A percentile compares a stretch with the other conserved stretches of the same genome.
These are phyloP conservation scores for Vigna mungo DNA, from an alignment of 306 rosid species.

Conservation along the genomic window DNA sequence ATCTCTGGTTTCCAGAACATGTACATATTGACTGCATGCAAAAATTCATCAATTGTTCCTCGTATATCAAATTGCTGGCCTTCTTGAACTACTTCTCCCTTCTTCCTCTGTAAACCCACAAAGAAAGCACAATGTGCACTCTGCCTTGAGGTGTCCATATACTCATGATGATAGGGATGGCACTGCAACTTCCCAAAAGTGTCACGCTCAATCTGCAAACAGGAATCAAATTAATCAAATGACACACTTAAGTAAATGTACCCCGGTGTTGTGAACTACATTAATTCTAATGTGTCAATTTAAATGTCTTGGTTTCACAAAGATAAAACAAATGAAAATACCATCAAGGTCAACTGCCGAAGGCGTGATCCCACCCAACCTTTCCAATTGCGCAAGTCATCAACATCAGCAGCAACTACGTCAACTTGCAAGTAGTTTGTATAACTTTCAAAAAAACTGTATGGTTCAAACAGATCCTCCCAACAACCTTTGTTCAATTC, in stretches of 20 bases:
- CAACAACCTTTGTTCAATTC: conserved; percentile 72
- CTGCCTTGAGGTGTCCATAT: conserved; percentile 52
- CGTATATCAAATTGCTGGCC: conserved; percentile 70
- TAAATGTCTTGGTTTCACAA: background rate
- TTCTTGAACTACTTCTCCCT: conserved; percentile 62
- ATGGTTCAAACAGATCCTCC: conserved; percentile 81
- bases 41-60: conserved; percentile 56
- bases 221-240: conserved; percentile 13
- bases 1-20: conserved; percentile 65
- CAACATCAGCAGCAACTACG: conserved; percentile 78
- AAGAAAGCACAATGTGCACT: conserved; percentile 61
- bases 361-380: conserved; percentile 99
- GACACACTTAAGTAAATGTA: background rate
- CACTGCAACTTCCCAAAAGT: conserved; percentile 69
- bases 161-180: conserved; percentile 59
- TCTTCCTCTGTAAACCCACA: conserved; percentile 67
- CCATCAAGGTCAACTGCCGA: conserved; percentile 79
- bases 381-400: conserved; percentile 85
- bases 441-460: conserved; percentile 84
- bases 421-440: conserved; percentile 92
- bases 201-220: conserved; percentile 58
- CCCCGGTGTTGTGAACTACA: background rate
- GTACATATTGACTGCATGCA: conserved; percentile 59
- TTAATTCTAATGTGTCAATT: background rate
- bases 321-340: conserved; percentile 3